phyloP scores from a whole-genome alignment of 129 eudicot species.

The Apium graveolens region DNA sequence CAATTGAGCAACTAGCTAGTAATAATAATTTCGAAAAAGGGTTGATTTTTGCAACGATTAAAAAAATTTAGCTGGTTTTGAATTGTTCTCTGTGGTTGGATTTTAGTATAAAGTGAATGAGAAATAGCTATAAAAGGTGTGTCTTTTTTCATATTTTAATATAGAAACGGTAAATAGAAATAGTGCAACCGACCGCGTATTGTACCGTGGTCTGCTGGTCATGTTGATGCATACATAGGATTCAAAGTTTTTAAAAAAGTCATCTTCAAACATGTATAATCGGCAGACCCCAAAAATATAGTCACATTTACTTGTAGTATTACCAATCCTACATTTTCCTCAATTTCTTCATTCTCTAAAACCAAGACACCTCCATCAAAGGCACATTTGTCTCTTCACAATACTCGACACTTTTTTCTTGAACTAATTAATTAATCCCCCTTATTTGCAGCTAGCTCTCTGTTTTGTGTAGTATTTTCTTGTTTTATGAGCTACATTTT shows the following conservation, averaged over 20 bases:
- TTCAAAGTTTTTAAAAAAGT: slow-evolving; percentile 2
- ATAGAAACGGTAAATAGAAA: too few species aligned
- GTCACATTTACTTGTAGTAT: not conserved
- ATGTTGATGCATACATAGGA: not conserved
- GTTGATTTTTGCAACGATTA: not conserved
- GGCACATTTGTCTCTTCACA: slow-evolving; percentile 14
- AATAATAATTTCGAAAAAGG: not conserved
- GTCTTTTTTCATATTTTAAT: not conserved
- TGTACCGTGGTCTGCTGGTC: not conserved
- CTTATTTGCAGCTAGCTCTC: not conserved
- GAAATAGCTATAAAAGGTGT: not conserved
- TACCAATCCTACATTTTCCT: not conserved
- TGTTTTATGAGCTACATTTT: not conserved
- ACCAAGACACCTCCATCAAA: slow-evolving; percentile 4
- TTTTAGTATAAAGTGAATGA: not conserved
- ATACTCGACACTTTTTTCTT: not conserved
- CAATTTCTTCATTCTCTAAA: not conserved
- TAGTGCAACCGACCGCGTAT: not conserved
- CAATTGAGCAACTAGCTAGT: not conserved
- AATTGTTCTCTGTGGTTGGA: not conserved
- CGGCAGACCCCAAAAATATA: not conserved
- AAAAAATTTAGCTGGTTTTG: not conserved
- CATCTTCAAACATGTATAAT: not conserved
- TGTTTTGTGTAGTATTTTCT: not conserved
- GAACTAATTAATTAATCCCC: not conserved